A percentile compares a stretch with the other conserved stretches of the same genome.
Conservation (phyloP, 805 yeast genomes). For the Starmera pachycereana region DNA sequence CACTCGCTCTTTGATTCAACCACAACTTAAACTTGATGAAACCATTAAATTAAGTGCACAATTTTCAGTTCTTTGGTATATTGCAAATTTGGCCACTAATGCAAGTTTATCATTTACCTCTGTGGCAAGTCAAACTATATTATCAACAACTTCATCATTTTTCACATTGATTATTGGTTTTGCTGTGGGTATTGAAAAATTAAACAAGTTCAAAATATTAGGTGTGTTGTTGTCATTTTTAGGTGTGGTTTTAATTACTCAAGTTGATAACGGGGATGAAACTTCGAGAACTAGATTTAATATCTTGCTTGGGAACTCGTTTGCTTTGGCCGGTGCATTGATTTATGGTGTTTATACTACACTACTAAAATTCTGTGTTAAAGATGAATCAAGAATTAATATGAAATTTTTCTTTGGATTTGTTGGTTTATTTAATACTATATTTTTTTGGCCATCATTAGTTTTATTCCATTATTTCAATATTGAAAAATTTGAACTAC, state of each 20-base stretch:
- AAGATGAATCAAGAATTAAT: conserved; percentile 65
- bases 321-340: conserved; percentile 81
- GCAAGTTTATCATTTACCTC: conserved; percentile 81
- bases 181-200: conserved; percentile 55
- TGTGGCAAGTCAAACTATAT: conserved; percentile 88
- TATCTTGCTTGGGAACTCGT: conserved; percentile 55
- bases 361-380: conserved; percentile 60
- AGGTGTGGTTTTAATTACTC: conserved; percentile 76
- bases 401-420: conserved; percentile 89
- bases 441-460: conserved; percentile 76
- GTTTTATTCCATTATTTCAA: conserved; percentile 52
- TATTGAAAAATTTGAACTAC: conserved; percentile 64
- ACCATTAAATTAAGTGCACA: conserved; percentile 69
- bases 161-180: conserved; percentile 84
- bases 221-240: conserved; percentile 64
- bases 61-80: conserved; percentile 83
- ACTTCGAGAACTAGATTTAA: conserved; percentile 16
- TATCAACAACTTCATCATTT: conserved; percentile 87
- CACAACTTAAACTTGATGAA: conserved; percentile 37
- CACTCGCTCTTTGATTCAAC: conserved; percentile 11
- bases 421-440: conserved; percentile 76
- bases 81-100: conserved; percentile 82
- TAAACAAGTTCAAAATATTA: conserved; percentile 51
- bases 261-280: conserved; percentile 34
- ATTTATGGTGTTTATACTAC: conserved; percentile 89